Evolutionary conservation across 495 filamentous ascomycete genomes (phyloP), one percentile per base, ranked within the genome.

Genomic region (Talaromyces proteolyticus): DNA sequence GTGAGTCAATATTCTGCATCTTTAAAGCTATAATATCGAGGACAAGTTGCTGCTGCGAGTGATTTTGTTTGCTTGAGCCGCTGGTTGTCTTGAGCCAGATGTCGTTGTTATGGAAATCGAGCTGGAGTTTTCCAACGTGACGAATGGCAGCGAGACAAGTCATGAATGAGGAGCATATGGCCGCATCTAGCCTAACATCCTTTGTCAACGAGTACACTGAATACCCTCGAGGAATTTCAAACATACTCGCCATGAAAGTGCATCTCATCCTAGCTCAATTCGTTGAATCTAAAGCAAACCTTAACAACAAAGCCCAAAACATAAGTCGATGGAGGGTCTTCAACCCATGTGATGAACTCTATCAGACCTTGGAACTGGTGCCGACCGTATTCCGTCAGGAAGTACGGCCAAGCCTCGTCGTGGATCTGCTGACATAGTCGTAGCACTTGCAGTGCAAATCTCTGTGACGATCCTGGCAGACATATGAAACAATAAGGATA

Each of bases 341-440:
- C 8, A 19, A 43, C 41, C 41, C 41, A 43, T 43, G 20, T 43
- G 18, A 43, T 43, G 20, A 43, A 43, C 14, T 43, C 41, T 12
- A n/a, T 10, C 41, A 43, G 20, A n/a, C 41, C 24, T 20, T 22
- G 8, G 18, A 43, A 43, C 41, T 22, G 41, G 24, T 43, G 20
- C 17, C 41, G 41, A 19, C 41, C 41, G 19, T 43, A 43, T 22
- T 43, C 41, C 21, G 41, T 22, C 10, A 43, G 24, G 19, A 43
- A 43, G 41, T 43, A 22, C 19, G 41, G 41, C 41, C 41, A 43
- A 14, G 41, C 41, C 19, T 43, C 41, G 41, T 14, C 18, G 19
- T 43, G 41, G 41, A 43, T 43, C 24, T 43, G 41, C 19, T 22
- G 41, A 20, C 41, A 43, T 43, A 43, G 20, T 22, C 24, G 41